Conservation (phyloP, 164 flowering plant species). For the Dillenia turbinata region DNA sequence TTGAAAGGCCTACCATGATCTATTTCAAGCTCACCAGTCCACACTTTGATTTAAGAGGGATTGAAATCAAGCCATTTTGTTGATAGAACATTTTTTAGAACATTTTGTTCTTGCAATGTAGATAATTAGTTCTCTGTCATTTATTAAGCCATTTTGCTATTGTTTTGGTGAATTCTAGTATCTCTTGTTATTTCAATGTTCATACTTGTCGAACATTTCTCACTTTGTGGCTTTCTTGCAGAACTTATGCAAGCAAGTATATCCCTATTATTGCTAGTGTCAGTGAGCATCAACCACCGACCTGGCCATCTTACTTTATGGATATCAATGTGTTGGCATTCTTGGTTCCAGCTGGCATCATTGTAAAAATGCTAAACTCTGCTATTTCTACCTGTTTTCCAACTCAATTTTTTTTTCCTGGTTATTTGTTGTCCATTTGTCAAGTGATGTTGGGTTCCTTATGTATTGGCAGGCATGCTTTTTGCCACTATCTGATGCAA, state of each 20-base stretch:
- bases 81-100: too few relatives aligned
- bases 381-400: background rate
- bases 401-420: background rate
- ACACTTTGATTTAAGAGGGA: too few relatives aligned
- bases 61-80: too few relatives aligned
- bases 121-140: too few relatives aligned
- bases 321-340: constrained; percentile 97
- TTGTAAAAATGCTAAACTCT: constrained; percentile 52
- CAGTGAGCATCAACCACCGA: constrained; percentile 99
- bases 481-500: constrained; percentile 90
- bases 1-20: too few relatives aligned
- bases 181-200: too few relatives aligned
- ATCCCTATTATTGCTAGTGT: constrained; percentile 99
- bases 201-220: background rate
- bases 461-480: constrained; percentile 79
- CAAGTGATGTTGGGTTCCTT: background rate
- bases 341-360: constrained; percentile 98
- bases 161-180: too few relatives aligned
- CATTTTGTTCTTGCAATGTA: too few relatives aligned
- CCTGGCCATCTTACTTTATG: constrained; percentile 99
- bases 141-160: too few relatives aligned
- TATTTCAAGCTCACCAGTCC: too few relatives aligned
- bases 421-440: background rate
- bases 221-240: constrained; percentile 27
- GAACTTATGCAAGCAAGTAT: constrained; percentile 99